Conservation (phyloP, 306 rosid species). For the Morella rubra region DNA sequence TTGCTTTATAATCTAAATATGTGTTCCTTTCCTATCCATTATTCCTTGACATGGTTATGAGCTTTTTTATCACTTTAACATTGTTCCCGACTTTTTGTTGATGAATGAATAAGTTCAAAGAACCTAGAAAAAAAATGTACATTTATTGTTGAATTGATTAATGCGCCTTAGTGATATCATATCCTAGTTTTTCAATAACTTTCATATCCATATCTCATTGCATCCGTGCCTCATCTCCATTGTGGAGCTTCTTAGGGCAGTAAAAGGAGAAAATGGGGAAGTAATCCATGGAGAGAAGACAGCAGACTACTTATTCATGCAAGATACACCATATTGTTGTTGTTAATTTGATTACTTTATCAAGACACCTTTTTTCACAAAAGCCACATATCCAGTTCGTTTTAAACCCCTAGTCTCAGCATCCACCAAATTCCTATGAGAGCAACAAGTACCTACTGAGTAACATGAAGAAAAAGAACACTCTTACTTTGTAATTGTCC, state of each 20-base stretch:
- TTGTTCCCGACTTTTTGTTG: no score
- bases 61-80: neutral
- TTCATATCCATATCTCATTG: no score
- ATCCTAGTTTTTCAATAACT: no score
- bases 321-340: neutral
- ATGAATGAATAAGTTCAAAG: no score
- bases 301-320: neutral
- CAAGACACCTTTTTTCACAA: neutral
- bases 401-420: neutral
- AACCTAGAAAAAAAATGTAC: neutral
- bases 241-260: neutral
- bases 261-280: neutral
- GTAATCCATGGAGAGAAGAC: neutral
- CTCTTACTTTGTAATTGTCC: constrained; percentile 87
- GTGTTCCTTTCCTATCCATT: no score
- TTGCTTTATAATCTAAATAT: no score
- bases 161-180: no score
- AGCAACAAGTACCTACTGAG: no score
- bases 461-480: neutral
- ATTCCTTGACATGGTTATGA: no score
- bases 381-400: neutral
- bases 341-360: neutral
- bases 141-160: neutral
- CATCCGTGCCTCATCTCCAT: no score
- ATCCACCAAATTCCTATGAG: no score